Evolutionary conservation across 139 green algal genomes (phyloP), one percentile per base, ranked within the genome.

Genomic region (Volvox africanus): DNA sequence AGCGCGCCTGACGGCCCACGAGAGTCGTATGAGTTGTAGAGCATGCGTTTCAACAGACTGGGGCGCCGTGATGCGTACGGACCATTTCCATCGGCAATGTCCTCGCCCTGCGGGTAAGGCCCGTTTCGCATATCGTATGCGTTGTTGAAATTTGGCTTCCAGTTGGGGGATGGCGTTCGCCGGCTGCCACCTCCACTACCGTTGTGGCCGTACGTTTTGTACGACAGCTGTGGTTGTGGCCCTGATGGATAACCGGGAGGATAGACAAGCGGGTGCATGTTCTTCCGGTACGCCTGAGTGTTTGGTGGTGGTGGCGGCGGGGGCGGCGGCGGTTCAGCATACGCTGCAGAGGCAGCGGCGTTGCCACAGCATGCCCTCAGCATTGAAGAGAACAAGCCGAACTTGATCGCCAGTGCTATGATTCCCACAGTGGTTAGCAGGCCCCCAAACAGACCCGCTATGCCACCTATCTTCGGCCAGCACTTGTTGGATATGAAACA

Each of bases 401-500:
- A 77, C 86, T 85, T 90, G 71, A 85, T 12, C 1, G 86, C 86
- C 50, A 37, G 36, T 11, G 30, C 89, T 35, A 93, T 61, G 33
- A 91, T 36, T 0, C 50, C 86, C 44, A 91, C 0, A 1, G 55
- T 79, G 28, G 35, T 18, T 11, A 75, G 28, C n/a, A 68, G 80
- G 11, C 91, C 91, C 16, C 37, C 86, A 11, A 93, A 13, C 9
- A 93, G 75, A 35, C 89, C 92, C 32, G 93, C 21, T 21, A 94
- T 37, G 12, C 69, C 68, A 9, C 92, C 92, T 33, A 94, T 37
- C 84, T 92, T 88, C 24, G 84, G 61, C 92, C 92, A 94, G 92
- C 92, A 94, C 13, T 65, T 14, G n/a, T 81, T 84, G 2, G n/a
- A 73, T 1, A 92, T 61, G 36, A 92, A 94, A 84, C 92, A 94